Base-by-base conservation (phyloP, 495 filamentous ascomycete species). In the Cairneyella variabilis region DNA sequence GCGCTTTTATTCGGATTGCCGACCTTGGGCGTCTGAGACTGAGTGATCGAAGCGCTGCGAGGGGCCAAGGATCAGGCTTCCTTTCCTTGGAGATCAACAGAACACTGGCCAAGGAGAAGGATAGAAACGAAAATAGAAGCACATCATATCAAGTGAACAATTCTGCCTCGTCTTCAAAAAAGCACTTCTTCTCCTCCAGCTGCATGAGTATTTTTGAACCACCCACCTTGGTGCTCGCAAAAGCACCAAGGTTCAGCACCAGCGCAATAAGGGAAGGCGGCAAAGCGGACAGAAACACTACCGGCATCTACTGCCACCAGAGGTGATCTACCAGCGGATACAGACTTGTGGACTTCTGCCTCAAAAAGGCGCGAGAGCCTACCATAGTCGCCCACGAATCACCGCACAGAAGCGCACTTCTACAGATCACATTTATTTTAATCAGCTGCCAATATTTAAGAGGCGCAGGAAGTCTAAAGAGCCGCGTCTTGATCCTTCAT, bases 1-100 rank as follows among this genome's bases (percentile, higher is more conserved):
- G 53, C 57, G 57, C 53, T 44, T 9, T 37, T 27, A 32, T 30
- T 56, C 18, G 44, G 11, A 50, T 59, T 54, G 51, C 57, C 56
- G 56, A 59, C 51, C 51, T 40, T n/a, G n/a, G n/a, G 58, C 57
- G 57, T 51, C 57, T 60, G 42, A 27, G 41, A 30, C 21, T 23
- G 6, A 11, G 22, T 16, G 56, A 44, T 55, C 49, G 52, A 60
- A 60, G 57, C 57, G 57, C 57, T 51, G 51, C 32, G 25, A 10
- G 12, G 16, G 12, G n/a, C 25, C 44, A 16, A 34, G 25, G 44
- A 47, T 47, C 26, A 34, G n/a, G n/a, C n/a, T n/a, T n/a, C n/a
- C n/a, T n/a, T n/a, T n/a, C n/a, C n/a, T n/a, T n/a, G n/a, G n/a
- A n/a, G n/a, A n/a, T n/a, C n/a, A n/a, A n/a, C n/a, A n/a, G n/a